Conservation (phyloP, 2,329 filamentous ascomycete genomes). For the Hypoxylon sp. region DNA sequence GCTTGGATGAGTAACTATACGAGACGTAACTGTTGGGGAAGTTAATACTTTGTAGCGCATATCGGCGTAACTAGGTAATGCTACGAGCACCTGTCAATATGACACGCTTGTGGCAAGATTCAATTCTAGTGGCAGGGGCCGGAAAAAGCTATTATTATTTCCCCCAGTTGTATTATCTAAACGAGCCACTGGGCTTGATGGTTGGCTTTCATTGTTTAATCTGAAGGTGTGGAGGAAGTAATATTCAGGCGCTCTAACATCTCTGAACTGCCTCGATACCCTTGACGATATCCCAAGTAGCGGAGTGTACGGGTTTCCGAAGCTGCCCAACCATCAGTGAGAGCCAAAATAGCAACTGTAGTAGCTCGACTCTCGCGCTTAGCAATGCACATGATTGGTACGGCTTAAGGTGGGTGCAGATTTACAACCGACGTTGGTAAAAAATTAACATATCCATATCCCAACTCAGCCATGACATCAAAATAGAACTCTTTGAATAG, state of each 20-base stretch:
- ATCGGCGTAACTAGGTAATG: background rate
- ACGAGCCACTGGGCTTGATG: background rate
- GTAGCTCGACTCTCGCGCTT: background rate
- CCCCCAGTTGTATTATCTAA: conserved; percentile 3
- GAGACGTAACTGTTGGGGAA: conserved; percentile 5
- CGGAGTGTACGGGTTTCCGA: background rate
- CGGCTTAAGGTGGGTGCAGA: background rate
- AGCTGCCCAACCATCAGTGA: conserved; percentile 5
- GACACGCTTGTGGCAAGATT: background rate
- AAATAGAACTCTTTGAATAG: background rate
- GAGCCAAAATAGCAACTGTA: background rate
- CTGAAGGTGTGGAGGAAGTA: background rate
- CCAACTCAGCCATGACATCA: background rate
- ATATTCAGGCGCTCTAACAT: background rate
- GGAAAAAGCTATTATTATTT: conserved; percentile 4
- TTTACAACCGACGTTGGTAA: background rate
- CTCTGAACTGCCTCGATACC: background rate
- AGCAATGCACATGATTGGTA: background rate
- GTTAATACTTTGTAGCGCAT: conserved; percentile 13
- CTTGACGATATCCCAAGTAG: background rate
- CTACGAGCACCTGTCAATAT: background rate
- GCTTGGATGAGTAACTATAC: conserved; percentile 1
- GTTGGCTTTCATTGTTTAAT: background rate
- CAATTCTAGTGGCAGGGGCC: conserved; percentile 10
- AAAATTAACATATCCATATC: background rate